phyloP scores from a whole-genome alignment of 2,329 filamentous ascomycete species.

The Macroventuria anomochaeta region DNA sequence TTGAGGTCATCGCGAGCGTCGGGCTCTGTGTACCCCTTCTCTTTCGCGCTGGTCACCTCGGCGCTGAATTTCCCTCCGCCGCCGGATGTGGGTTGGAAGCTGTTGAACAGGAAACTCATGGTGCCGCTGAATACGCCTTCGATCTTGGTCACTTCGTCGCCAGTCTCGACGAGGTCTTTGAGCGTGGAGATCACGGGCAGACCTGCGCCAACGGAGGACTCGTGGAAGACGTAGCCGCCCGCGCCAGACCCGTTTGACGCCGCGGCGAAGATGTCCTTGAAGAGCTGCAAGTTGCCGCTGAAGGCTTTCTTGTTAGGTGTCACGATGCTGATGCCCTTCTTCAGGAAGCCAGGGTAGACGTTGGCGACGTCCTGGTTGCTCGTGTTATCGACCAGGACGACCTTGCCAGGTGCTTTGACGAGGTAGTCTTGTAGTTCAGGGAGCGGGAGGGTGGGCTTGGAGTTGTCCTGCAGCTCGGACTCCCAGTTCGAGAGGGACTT shows the following conservation, averaged over 20 bases:
- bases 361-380: conserved; percentile 86
- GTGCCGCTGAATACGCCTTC: conserved; percentile 98
- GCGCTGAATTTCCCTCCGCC: conserved; percentile 84
- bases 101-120: conserved; percentile 98
- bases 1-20: conserved; percentile 88
- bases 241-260: conserved; percentile 68
- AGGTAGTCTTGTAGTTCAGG: conserved; percentile 79
- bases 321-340: conserved; percentile 84
- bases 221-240: conserved; percentile 86
- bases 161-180: conserved; percentile 92
- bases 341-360: conserved; percentile 80
- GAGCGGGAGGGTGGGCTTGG: conserved; percentile 69
- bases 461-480: conserved; percentile 66
- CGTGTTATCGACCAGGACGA: conserved; percentile 93
- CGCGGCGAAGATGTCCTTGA: conserved; percentile 83
- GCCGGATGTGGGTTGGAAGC: conserved; percentile 82
- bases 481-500: conserved; percentile 68
- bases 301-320: conserved; percentile 99
- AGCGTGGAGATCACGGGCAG: conserved; percentile 92
- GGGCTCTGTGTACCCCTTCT: conserved; percentile 89
- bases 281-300: conserved; percentile 78
- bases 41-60: conserved; percentile 90
- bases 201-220: conserved; percentile 91
- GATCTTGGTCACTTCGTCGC: conserved; percentile 88
- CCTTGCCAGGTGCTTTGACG: conserved; percentile 75